A percentile compares a stretch with the other conserved stretches of the same genome.
These are phyloP conservation scores for Cicer chorassanicum DNA, from an alignment of 306 rosid genomes.

Conservation along the genomic window DNA sequence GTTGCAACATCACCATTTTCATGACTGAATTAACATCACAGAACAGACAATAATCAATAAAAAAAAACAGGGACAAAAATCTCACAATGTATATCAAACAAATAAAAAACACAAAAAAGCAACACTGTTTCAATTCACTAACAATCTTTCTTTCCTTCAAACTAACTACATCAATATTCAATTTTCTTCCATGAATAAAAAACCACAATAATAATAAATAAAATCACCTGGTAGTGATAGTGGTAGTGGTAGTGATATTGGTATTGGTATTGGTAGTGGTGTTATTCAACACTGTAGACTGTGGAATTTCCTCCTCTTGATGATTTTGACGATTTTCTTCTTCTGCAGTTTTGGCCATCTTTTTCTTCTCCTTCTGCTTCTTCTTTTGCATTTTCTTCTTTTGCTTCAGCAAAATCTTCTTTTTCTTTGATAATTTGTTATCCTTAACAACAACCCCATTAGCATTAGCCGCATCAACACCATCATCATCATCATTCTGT, in stretches of 20 bases:
- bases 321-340: constrained; percentile 44
- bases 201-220: background rate
- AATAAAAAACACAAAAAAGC: background rate
- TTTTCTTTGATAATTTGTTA: constrained; percentile 40
- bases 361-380: constrained; percentile 45
- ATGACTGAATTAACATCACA: constrained; percentile 53
- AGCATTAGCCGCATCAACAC: constrained; percentile 39
- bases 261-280: background rate
- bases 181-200: background rate
- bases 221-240: constrained; percentile 54
- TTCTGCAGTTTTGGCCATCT: constrained; percentile 39
- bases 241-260: background rate
- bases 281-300: constrained; percentile 45
- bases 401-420: constrained; percentile 28
- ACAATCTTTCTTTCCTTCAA: background rate
- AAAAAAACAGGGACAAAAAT: background rate
- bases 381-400: constrained; percentile 42
- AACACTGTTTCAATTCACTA: constrained; percentile 20
- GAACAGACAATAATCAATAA: constrained; percentile 17
- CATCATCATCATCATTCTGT: constrained; percentile 33
- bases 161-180: background rate
- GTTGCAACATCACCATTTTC: constrained; percentile 51
- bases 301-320: constrained; percentile 47
- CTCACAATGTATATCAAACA: constrained; percentile 17
- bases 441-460: constrained; percentile 45